These are phyloP conservation scores for Aspergillus tubingensis DNA, from an alignment of 2,329 filamentous ascomycete species.

Conservation along the genomic window DNA sequence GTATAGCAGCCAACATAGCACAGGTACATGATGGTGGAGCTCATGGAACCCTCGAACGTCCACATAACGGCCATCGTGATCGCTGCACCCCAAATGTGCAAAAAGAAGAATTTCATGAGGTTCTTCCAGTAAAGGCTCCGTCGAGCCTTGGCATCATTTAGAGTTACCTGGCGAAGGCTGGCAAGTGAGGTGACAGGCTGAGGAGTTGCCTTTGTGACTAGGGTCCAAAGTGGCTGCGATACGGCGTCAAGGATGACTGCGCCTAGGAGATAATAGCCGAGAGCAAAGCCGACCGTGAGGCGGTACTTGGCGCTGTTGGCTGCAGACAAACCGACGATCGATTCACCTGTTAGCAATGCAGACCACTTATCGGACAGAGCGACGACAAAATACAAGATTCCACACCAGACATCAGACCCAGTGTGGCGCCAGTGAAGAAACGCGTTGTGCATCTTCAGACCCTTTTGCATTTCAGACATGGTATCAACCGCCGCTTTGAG, in stretches of 20 bases:
- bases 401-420: slow-evolving; percentile 55
- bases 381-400: slow-evolving; percentile 56
- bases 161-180: slow-evolving; percentile 26
- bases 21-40: slow-evolving; percentile 53
- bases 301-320: slow-evolving; percentile 42
- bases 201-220: slow-evolving; percentile 7
- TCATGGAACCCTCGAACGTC: slow-evolving; percentile 48
- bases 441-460: slow-evolving; percentile 57
- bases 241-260: slow-evolving; percentile 58
- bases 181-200: slow-evolving; percentile 9
- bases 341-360: slow-evolving; percentile 48
- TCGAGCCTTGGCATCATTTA: slow-evolving; percentile 45
- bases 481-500: slow-evolving; percentile 56
- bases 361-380: slow-evolving; percentile 59
- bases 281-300: slow-evolving; percentile 55
- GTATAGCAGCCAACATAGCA: slow-evolving; percentile 53
- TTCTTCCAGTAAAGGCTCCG: slow-evolving; percentile 54
- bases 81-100: slow-evolving; percentile 55
- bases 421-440: slow-evolving; percentile 61
- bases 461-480: slow-evolving; percentile 56
- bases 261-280: slow-evolving; percentile 59
- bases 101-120: slow-evolving; percentile 51
- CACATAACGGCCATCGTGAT: slow-evolving; percentile 53
- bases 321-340: slow-evolving; percentile 43
- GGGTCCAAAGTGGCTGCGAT: slow-evolving; percentile 19